A percentile compares a stretch with the other conserved stretches of the same genome.
Evolutionary conservation across 2,329 filamentous ascomycete genomes (phyloP).

Genomic region (Zalaria sp.): DNA sequence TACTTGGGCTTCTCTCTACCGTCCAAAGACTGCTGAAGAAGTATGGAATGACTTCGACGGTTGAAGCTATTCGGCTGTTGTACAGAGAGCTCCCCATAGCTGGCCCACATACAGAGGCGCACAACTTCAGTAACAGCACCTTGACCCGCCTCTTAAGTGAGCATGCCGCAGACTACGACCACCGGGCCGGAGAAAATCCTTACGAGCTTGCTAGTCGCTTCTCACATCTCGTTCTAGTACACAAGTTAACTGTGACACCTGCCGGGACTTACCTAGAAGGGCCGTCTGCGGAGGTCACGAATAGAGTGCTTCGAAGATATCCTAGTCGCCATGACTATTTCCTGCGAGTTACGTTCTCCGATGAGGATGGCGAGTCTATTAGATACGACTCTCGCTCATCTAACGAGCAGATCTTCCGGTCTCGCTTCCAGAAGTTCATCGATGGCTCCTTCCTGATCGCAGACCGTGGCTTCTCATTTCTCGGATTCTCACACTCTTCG

Average conservation of each 20-base stretch:
- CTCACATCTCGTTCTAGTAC: constrained; percentile 19
- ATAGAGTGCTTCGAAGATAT: constrained; percentile 57
- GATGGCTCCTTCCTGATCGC: constrained; percentile 47
- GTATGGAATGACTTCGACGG: constrained; percentile 11
- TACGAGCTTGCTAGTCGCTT: constrained; percentile 19
- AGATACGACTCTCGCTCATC: constrained; percentile 39
- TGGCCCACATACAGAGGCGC: constrained; percentile 34
- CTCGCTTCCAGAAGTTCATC: constrained; percentile 48
- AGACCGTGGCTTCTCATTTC: constrained; percentile 48
- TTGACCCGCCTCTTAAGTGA: constrained; percentile 28
- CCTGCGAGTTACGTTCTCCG: constrained; percentile 56
- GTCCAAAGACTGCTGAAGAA: constrained; percentile 23
- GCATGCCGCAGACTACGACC: constrained; percentile 25
- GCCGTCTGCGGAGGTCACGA: constrained; percentile 47
- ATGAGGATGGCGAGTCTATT: constrained; percentile 56
- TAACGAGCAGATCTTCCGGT: constrained; percentile 32
- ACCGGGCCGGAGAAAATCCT: constrained; percentile 11
- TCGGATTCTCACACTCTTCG: constrained; percentile 71
- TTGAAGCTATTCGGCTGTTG: constrained; percentile 39
- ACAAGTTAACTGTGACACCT: constrained; percentile 24
- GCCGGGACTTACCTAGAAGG: constrained; percentile 27
- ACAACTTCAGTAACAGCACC: constrained; percentile 22
- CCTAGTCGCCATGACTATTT: constrained; percentile 46
- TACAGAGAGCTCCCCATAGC: constrained; percentile 40
- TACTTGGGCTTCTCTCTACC: constrained; percentile 30